phyloP scores from a whole-genome alignment of 2,329 filamentous ascomycete species.

The Hortaea sp. region DNA sequence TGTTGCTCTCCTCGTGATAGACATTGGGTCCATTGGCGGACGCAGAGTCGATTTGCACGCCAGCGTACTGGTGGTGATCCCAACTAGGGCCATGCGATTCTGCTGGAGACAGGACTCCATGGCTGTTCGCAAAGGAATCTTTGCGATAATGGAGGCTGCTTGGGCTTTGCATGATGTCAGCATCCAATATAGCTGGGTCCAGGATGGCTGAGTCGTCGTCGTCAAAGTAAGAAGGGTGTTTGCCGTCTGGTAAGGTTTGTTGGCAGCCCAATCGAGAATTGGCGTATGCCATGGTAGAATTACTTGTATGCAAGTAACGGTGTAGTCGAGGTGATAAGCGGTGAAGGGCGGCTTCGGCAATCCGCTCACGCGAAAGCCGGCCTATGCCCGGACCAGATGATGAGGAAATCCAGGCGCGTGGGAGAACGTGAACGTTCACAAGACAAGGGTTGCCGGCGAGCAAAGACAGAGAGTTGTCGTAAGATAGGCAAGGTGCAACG shows the following conservation, averaged over 20 bases:
- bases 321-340: slow-evolving; percentile 11
- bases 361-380: slow-evolving; percentile 9
- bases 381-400: not conserved
- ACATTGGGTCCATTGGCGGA: slow-evolving; percentile 10
- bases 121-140: slow-evolving; percentile 24
- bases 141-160: slow-evolving; percentile 18
- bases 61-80: slow-evolving; percentile 19
- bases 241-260: slow-evolving; percentile 13
- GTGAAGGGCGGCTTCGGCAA: slow-evolving; percentile 16
- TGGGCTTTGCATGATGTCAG: slow-evolving; percentile 24
- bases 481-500: not conserved
- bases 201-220: slow-evolving; percentile 18
- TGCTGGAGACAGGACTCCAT: slow-evolving; percentile 22
- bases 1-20: slow-evolving; percentile 15
- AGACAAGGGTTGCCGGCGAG: slow-evolving; percentile 3
- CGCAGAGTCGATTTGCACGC: slow-evolving; percentile 12
- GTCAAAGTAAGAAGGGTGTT: slow-evolving; percentile 18
- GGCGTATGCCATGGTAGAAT: slow-evolving; percentile 17
- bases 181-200: slow-evolving; percentile 20
- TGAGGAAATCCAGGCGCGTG: slow-evolving; percentile 6
- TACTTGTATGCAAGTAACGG: slow-evolving; percentile 16
- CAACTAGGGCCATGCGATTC: slow-evolving; percentile 18
- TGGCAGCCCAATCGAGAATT: slow-evolving; percentile 15
- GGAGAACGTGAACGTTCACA: slow-evolving; percentile 2
- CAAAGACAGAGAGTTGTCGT: slow-evolving; percentile 1